Conservation (phyloP, 2,329 filamentous ascomycete species). For the Stagonosporopsis tanaceti region DNA sequence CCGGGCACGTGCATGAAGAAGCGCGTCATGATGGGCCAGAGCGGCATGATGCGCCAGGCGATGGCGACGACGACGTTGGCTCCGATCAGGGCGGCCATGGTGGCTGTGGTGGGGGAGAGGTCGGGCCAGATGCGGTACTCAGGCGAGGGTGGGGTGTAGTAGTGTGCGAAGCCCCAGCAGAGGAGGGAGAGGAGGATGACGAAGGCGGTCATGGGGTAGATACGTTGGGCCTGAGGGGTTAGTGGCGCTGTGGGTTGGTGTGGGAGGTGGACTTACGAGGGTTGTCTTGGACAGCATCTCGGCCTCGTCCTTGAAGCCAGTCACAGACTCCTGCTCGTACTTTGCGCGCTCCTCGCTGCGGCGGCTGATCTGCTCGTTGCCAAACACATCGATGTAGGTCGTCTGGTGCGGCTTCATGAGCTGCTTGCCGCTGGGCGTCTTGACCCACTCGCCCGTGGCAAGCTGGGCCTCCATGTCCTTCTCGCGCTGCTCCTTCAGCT, state of each 20-base stretch:
- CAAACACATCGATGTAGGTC: conserved; percentile 46
- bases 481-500: conserved; percentile 43
- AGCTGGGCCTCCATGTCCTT: conserved; percentile 43
- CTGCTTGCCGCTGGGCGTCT: conserved; percentile 43
- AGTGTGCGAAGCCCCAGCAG: conserved; percentile 40
- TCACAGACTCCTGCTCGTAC: conserved; percentile 35
- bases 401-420: conserved; percentile 48
- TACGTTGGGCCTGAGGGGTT: conserved; percentile 39
- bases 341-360: conserved; percentile 39
- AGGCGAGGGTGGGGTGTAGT: conserved; percentile 43
- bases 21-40: conserved; percentile 72
- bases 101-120: conserved; percentile 45
- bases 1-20: conserved; percentile 59
- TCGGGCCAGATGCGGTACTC: conserved; percentile 45
- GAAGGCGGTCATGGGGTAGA: conserved; percentile 48
- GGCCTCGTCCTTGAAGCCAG: conserved; percentile 34
- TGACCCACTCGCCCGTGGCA: conserved; percentile 44
- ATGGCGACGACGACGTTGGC: conserved; percentile 65
- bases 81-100: conserved; percentile 68
- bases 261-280: conserved; percentile 32
- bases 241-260: background rate
- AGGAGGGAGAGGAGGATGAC: conserved; percentile 37
- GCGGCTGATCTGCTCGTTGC: conserved; percentile 42
- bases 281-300: conserved; percentile 45
- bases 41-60: conserved; percentile 69